phyloP scores from a whole-genome alignment of 768 basidiomycete species.

The Termitomyces sp. region DNA sequence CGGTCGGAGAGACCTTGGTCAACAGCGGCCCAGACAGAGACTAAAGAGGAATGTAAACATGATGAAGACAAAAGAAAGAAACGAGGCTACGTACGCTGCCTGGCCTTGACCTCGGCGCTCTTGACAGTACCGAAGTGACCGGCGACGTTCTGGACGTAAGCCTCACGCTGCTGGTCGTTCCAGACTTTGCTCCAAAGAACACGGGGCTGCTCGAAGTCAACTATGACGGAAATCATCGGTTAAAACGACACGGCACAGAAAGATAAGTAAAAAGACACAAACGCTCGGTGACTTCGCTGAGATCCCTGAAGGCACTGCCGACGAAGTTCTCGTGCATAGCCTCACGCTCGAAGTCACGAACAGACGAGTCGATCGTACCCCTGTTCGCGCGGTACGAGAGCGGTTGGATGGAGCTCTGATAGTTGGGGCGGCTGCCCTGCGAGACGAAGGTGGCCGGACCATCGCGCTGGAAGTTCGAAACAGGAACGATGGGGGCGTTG shows the following conservation, averaged over 20 bases:
- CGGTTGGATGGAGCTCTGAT: constrained; percentile 72
- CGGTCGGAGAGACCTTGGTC: constrained; percentile 70
- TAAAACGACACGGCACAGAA: not conserved
- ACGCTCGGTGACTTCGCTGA: constrained; percentile 80
- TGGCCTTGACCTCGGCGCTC: constrained; percentile 51
- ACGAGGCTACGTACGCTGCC: constrained; percentile 52
- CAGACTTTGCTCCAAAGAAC: constrained; percentile 65
- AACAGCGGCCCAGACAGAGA: constrained; percentile 77
- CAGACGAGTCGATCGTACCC: constrained; percentile 37
- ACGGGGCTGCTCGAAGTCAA: constrained; percentile 84
- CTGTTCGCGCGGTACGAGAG: constrained; percentile 54
- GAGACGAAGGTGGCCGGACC: constrained; percentile 64
- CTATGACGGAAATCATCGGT: constrained; percentile 25
- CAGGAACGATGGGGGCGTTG: constrained; percentile 68
- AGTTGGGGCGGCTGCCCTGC: constrained; percentile 85
- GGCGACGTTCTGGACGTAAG: constrained; percentile 63
- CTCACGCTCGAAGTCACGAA: constrained; percentile 33
- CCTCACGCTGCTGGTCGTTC: constrained; percentile 51
- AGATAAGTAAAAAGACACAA: constrained; percentile 22
- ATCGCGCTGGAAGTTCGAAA: constrained; percentile 92
- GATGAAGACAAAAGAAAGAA: not conserved
- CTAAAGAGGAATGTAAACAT: constrained; percentile 26
- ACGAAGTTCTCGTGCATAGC: constrained; percentile 71
- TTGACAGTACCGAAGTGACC: constrained; percentile 60
- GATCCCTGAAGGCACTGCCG: constrained; percentile 61